phyloP scores from a whole-genome alignment of 306 rosid genomes.

The Cicer cuneatum region DNA sequence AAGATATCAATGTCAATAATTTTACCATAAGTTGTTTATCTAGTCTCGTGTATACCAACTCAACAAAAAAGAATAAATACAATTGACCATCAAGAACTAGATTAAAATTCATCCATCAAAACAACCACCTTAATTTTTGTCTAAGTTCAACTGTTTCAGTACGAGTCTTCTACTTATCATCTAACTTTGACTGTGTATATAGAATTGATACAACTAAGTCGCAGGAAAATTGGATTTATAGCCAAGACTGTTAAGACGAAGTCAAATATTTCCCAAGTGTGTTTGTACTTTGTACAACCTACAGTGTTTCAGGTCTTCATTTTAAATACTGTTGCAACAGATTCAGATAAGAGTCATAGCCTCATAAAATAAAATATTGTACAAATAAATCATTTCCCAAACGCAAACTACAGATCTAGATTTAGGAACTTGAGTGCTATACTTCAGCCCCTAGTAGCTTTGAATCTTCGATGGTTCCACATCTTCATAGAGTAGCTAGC shows the following conservation, averaged over 20 bases:
- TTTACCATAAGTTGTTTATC: too few relatives aligned
- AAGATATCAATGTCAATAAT: too few relatives aligned
- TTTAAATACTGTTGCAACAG: slow-evolving; percentile 10
- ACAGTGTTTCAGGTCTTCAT: slow-evolving; percentile 21
- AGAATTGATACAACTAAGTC: too few relatives aligned
- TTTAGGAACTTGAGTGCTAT: slow-evolving; percentile 8
- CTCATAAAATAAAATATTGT: background rate
- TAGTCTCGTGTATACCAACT: too few relatives aligned
- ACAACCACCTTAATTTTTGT: too few relatives aligned
- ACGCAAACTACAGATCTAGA: slow-evolving; percentile 33
- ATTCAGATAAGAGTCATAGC: slow-evolving; percentile 13
- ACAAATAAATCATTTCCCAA: slow-evolving; percentile 15
- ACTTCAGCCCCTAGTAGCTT: slow-evolving; percentile 3
- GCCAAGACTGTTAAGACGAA: background rate
- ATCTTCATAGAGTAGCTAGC: background rate
- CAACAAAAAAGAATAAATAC: too few relatives aligned
- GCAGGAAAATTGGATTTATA: too few relatives aligned
- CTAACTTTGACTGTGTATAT: too few relatives aligned
- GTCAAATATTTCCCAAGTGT: background rate
- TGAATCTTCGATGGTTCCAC: slow-evolving; percentile 17
- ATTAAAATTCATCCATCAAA: too few relatives aligned
- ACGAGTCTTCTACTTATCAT: too few relatives aligned
- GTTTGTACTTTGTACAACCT: background rate
- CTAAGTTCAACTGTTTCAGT: too few relatives aligned
- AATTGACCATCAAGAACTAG: too few relatives aligned